A percentile compares a stretch with the other conserved stretches of the same genome.
Conservation (phyloP, 108 stramenopile genomes). For the Mediolabrus comicus region DNA sequence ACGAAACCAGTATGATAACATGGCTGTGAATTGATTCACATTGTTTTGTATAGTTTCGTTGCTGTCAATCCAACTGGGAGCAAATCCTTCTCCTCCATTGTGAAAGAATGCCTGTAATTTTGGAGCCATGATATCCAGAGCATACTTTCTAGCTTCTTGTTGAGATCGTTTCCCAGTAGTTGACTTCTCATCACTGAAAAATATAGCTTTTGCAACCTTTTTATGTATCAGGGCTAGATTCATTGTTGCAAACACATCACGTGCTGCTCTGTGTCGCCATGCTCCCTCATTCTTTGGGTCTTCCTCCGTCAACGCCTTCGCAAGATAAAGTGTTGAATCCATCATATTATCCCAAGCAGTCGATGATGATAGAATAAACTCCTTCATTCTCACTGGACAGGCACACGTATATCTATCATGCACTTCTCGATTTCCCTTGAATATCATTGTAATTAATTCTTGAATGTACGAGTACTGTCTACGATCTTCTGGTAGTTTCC, state of each 20-base stretch:
- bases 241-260: not conserved
- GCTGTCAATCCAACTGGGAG: not conserved
- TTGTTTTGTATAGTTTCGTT: not conserved
- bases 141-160: not conserved
- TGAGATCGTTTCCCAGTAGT: not conserved
- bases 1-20: not conserved
- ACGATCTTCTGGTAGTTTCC: not conserved
- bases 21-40: not conserved
- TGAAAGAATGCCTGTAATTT: not conserved
- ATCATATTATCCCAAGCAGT: not conserved
- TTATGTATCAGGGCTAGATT: not conserved
- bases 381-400: not conserved
- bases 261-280: not conserved
- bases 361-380: not conserved
- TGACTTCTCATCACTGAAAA: not conserved
- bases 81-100: not conserved
- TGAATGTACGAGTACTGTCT: not conserved
- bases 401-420: not conserved
- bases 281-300: not conserved
- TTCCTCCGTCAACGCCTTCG: not conserved
- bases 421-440: not conserved
- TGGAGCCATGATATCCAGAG: not conserved
- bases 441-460: not conserved
- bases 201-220: not conserved
- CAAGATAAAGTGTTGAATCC: not conserved